A percentile compares a stretch with the other conserved stretches of the same genome.
phyloP scores from a whole-genome alignment of 2,329 filamentous ascomycete species.

The Ceratocystis harringtonii region DNA sequence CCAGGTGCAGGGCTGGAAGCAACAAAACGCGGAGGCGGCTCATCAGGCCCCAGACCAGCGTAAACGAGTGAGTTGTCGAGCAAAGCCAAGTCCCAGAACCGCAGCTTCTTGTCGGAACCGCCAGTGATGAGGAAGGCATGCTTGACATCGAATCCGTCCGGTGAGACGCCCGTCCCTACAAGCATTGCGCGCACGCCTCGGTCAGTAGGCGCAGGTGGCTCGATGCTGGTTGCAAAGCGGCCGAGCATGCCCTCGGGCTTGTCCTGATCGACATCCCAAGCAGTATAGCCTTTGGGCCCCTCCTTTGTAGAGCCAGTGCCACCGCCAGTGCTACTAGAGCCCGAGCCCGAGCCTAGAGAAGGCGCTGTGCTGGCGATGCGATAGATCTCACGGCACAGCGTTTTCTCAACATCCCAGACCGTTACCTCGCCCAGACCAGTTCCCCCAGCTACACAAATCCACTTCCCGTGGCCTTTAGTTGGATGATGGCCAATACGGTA shows the following conservation, averaged over 20 bases:
- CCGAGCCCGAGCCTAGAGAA: background rate
- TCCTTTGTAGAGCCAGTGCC: slow-evolving; percentile 24
- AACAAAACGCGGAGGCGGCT: slow-evolving; percentile 58
- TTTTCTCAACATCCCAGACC: slow-evolving; percentile 89
- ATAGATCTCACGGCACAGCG: slow-evolving; percentile 77
- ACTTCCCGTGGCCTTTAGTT: slow-evolving; percentile 60
- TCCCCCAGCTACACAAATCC: slow-evolving; percentile 79
- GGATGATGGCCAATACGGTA: slow-evolving; percentile 69
- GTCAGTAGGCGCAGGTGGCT: slow-evolving; percentile 36
- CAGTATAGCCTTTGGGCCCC: slow-evolving; percentile 52
- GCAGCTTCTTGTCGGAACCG: slow-evolving; percentile 76
- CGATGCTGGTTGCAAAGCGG: slow-evolving; percentile 64
- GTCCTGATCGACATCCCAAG: slow-evolving; percentile 84
- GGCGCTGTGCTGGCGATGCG: slow-evolving; percentile 33
- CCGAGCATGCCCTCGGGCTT: slow-evolving; percentile 72
- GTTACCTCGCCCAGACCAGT: slow-evolving; percentile 79
- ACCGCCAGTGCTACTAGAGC: too few species aligned
- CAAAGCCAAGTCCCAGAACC: slow-evolving; percentile 80
- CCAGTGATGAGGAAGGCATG: slow-evolving; percentile 76
- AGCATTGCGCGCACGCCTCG: slow-evolving; percentile 61
- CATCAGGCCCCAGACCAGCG: slow-evolving; percentile 58
- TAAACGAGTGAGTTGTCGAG: slow-evolving; percentile 67
- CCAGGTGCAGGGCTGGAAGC: slow-evolving; percentile 46
- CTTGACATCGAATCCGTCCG: slow-evolving; percentile 56
- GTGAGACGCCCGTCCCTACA: slow-evolving; percentile 55